A percentile compares a stretch with the other conserved stretches of the same genome.
phyloP scores from a whole-genome alignment of 192 early-diverging fungal genomes.

The Spinellus fusiger region DNA sequence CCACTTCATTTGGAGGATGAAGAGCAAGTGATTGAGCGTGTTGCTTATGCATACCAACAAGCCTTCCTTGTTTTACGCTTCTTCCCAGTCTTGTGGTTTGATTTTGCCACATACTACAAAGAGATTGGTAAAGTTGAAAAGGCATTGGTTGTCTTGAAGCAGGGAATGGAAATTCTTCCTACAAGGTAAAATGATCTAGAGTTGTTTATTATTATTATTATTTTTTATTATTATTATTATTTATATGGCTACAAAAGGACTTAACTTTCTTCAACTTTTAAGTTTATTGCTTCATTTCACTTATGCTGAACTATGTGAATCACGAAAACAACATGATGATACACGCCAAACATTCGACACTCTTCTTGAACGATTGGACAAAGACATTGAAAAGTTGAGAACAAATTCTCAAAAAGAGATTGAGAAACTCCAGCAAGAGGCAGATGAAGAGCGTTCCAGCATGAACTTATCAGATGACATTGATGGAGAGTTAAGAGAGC shows the following conservation, averaged over 20 bases:
- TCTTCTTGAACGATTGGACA: constrained; percentile 33
- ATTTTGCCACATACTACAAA: constrained; percentile 53
- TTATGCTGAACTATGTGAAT: constrained; percentile 66
- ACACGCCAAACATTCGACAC: constrained; percentile 52
- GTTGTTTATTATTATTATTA: not conserved
- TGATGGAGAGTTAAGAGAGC: constrained; percentile 53
- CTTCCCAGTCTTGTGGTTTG: constrained; percentile 90
- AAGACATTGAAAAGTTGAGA: constrained; percentile 35
- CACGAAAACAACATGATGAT: constrained; percentile 49
- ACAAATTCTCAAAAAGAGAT: constrained; percentile 37
- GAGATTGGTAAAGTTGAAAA: constrained; percentile 55
- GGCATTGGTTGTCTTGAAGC: constrained; percentile 56
- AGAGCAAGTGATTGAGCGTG: constrained; percentile 51
- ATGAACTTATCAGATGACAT: constrained; percentile 42
- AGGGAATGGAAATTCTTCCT: constrained; percentile 65
- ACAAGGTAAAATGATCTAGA: constrained; percentile 42
- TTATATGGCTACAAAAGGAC: not conserved
- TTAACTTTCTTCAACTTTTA: not conserved
- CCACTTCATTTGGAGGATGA: constrained; percentile 75
- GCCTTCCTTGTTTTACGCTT: constrained; percentile 77
- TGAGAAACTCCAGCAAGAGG: constrained; percentile 32
- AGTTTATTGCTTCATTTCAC: constrained; percentile 69
- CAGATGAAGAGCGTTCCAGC: constrained; percentile 36
- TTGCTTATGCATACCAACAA: constrained; percentile 82
- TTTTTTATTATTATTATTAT: constrained; percentile 1